A percentile compares a stretch with the other conserved stretches of the same genome.
Evolutionary conservation across 331 rosid species (phyloP).

Genomic region (Prunus yedoensis): DNA sequence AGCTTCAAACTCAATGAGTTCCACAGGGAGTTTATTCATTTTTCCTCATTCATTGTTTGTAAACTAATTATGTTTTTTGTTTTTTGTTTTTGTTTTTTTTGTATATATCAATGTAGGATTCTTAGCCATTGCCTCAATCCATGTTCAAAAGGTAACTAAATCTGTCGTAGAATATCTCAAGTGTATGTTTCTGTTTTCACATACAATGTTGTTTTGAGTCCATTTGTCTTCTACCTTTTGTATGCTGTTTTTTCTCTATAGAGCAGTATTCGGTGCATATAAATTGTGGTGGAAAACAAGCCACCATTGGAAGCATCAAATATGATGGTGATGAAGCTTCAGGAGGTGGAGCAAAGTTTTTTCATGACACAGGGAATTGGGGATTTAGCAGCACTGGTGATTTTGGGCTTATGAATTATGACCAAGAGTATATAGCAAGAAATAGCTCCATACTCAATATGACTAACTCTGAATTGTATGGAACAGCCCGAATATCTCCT

Average conservation of each 20-base stretch:
- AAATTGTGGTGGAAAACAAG: slow-evolving; percentile 27
- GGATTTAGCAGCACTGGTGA: slow-evolving; percentile 30
- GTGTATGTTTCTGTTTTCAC: not conserved
- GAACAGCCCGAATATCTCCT: slow-evolving; percentile 25
- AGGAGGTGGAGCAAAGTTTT: slow-evolving; percentile 14
- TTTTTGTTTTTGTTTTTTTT: not conserved
- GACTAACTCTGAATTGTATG: slow-evolving; percentile 24
- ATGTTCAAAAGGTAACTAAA: slow-evolving; percentile 19
- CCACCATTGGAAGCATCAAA: slow-evolving; percentile 7
- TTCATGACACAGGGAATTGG: not conserved
- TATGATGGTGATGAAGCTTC: slow-evolving; percentile 9
- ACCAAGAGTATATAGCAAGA: not conserved
- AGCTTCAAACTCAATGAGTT: not conserved
- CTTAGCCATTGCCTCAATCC: slow-evolving; percentile 4
- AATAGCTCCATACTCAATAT: slow-evolving; percentile 18
- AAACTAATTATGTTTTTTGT: not conserved
- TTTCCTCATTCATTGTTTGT: not conserved
- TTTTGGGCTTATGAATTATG: not conserved
- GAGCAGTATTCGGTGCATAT: slow-evolving; percentile 19
- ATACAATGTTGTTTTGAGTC: not conserved
- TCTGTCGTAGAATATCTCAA: not conserved
- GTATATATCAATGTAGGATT: not conserved
- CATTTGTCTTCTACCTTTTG: not conserved
- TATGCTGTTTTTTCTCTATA: not conserved
- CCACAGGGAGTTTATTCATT: not conserved